phyloP scores from a whole-genome alignment of 352 stramenopile species.

The Pythium aquatile region DNA sequence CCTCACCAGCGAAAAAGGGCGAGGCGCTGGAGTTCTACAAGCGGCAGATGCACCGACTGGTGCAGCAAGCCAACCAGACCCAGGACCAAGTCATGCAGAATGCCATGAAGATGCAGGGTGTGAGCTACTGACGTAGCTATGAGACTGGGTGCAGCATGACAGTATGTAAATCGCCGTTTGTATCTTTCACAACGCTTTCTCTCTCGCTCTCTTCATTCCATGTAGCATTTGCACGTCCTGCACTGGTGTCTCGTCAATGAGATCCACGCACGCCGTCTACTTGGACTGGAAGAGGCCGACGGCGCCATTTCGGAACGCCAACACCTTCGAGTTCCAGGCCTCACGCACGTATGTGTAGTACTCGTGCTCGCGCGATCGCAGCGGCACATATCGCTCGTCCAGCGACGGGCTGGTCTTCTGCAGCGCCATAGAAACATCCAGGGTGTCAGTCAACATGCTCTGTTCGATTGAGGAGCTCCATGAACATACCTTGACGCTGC shows the following conservation, averaged over 20 bases:
- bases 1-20: conserved; percentile 8
- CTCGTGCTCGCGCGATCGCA: conserved; percentile 75
- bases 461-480: neutral
- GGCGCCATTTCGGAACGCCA: conserved; percentile 56
- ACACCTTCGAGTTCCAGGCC: conserved; percentile 69
- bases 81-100: conserved; percentile 66
- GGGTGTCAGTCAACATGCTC: neutral
- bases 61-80: conserved; percentile 62
- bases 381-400: conserved; percentile 57
- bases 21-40: conserved; percentile 51
- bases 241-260: neutral
- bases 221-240: neutral
- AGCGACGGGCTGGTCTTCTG: conserved; percentile 19
- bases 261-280: conserved; percentile 9
- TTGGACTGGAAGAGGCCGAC: conserved; percentile 54
- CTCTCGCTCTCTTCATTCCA: neutral
- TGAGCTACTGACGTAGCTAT: conserved; percentile 22
- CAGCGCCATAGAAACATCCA: neutral
- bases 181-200: neutral
- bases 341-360: conserved; percentile 77
- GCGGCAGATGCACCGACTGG: conserved; percentile 66
- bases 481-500: conserved; percentile 28
- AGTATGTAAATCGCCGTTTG: neutral
- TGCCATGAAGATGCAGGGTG: conserved; percentile 18
- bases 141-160: neutral